Percentiles rank a stretch among this genome's conserved stretches.
Conservation (phyloP, 805 yeast genomes). For the Cyberlindnera veronae region DNA sequence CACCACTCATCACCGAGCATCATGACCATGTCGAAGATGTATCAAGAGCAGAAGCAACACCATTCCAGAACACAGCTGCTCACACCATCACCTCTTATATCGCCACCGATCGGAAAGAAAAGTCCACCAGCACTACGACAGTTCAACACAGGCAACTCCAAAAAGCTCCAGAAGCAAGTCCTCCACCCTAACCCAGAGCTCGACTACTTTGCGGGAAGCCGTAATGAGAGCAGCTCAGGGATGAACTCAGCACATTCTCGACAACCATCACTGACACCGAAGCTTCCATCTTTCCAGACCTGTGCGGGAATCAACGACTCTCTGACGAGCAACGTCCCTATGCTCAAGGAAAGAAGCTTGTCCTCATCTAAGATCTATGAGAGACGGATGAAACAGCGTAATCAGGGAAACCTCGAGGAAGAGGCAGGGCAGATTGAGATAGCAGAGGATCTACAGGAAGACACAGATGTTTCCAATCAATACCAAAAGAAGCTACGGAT, state of each 20-base stretch:
- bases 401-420: constrained; percentile 10
- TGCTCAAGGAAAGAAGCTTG: constrained; percentile 5
- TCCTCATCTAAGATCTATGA: constrained; percentile 22
- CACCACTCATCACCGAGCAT: constrained; percentile 24
- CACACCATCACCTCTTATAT: not conserved
- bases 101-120: not conserved
- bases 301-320: not conserved
- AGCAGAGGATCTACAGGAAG: not conserved
- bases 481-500: constrained; percentile 19
- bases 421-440: constrained; percentile 6
- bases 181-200: constrained; percentile 19
- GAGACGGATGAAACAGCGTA: constrained; percentile 21
- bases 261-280: constrained; percentile 10
- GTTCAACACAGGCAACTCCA: constrained; percentile 9
- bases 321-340: not conserved
- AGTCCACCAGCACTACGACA: too few species aligned
- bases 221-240: not conserved
- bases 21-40: constrained; percentile 25
- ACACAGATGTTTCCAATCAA: not conserved
- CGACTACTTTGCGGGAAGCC: constrained; percentile 13
- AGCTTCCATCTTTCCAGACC: constrained; percentile 23
- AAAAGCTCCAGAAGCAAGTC: constrained; percentile 25
- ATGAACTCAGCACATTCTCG: constrained; percentile 1
- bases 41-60: constrained; percentile 19
- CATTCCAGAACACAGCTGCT: not conserved